phyloP scores from a whole-genome alignment of 805 yeast genomes.

The Ascoidea tarda region DNA sequence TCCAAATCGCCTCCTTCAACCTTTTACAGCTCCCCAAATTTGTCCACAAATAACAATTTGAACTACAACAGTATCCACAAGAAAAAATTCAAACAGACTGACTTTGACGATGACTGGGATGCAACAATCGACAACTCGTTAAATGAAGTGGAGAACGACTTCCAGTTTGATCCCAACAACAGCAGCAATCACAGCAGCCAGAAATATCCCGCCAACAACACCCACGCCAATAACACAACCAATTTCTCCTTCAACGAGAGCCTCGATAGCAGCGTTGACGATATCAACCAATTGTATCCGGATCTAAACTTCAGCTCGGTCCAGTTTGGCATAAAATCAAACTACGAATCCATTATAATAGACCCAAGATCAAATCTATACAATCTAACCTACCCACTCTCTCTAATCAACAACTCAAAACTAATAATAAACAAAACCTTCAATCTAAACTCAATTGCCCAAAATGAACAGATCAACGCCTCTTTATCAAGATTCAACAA shows the following conservation, averaged over 20 bases:
- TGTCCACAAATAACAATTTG: no score
- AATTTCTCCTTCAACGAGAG: no score
- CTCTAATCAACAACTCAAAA: not conserved
- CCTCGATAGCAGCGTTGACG: not conserved
- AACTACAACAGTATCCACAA: no score
- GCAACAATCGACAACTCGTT: constrained; percentile 42
- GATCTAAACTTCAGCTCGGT: constrained; percentile 14
- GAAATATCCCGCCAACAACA: not conserved
- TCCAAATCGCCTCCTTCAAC: no score
- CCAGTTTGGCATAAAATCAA: constrained; percentile 10
- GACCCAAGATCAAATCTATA: constrained; percentile 21
- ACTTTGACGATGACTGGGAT: constrained; percentile 89
- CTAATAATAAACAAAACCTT: constrained; percentile 16
- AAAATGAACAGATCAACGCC: constrained; percentile 42
- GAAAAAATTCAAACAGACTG: constrained; percentile 29
- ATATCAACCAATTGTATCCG: constrained; percentile 20
- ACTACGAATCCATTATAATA: constrained; percentile 13
- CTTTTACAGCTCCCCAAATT: no score
- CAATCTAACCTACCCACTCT: constrained; percentile 25
- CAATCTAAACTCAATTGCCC: constrained; percentile 25
- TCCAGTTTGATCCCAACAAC: not conserved
- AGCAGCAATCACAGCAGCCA: not conserved
- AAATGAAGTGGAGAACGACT: constrained; percentile 17
- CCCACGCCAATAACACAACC: no score
- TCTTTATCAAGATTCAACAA: constrained; percentile 46